A percentile compares a stretch with the other conserved stretches of the same genome.
Conservation (phyloP, 2,329 filamentous ascomycete species). For the Aureobasidium lini region DNA sequence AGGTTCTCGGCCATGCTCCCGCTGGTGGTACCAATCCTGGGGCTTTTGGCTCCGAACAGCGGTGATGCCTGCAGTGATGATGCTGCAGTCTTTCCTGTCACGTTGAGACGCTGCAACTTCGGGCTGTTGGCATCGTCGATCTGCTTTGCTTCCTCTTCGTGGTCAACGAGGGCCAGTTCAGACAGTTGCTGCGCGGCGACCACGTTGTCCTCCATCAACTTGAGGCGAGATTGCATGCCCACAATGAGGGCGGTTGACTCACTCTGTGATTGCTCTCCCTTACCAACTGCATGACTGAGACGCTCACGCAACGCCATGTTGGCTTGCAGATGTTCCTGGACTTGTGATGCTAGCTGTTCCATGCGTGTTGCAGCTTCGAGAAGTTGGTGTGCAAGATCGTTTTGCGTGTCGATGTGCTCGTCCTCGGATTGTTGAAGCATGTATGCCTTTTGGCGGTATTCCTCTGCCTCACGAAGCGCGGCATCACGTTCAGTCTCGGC, state of each 20-base stretch:
- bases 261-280: conserved; percentile 77
- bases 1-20: conserved; percentile 42
- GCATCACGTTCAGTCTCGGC: conserved; percentile 66
- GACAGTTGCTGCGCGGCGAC: conserved; percentile 75
- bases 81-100: conserved; percentile 46
- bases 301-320: conserved; percentile 71
- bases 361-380: conserved; percentile 67
- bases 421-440: conserved; percentile 54
- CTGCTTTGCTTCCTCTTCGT: conserved; percentile 75
- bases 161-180: conserved; percentile 72
- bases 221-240: conserved; percentile 72
- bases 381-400: conserved; percentile 61
- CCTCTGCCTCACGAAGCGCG: conserved; percentile 57
- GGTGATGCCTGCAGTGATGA: conserved; percentile 36
- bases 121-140: conserved; percentile 70
- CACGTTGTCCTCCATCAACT: conserved; percentile 74
- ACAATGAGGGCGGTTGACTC: conserved; percentile 76
- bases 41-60: conserved; percentile 50
- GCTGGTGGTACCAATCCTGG: conserved; percentile 53
- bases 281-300: conserved; percentile 68
- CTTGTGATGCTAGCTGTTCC: conserved; percentile 70
- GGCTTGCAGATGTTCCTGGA: conserved; percentile 69
- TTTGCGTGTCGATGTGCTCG: conserved; percentile 53
- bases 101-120: conserved; percentile 68
- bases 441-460: conserved; percentile 56